phyloP scores from a whole-genome alignment of 768 basidiomycete genomes.

The Psilocybe azurescens region DNA sequence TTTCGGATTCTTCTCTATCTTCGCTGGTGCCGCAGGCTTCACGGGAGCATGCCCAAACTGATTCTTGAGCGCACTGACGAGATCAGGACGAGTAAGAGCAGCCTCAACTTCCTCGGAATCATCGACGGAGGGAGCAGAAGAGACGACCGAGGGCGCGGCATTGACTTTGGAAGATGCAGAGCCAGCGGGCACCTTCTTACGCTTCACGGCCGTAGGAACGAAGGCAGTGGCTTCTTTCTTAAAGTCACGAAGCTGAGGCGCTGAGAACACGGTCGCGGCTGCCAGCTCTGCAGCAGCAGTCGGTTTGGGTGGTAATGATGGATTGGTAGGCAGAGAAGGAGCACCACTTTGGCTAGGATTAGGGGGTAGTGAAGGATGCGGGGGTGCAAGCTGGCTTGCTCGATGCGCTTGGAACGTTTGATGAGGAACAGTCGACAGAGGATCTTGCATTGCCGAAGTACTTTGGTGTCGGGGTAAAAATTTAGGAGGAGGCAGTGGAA shows the following conservation, averaged over 20 bases:
- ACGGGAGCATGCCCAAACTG: constrained; percentile 57
- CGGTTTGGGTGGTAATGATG: constrained; percentile 41
- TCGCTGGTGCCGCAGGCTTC: constrained; percentile 25
- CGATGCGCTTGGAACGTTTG: constrained; percentile 80
- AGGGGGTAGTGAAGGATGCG: constrained; percentile 48
- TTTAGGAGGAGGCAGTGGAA: constrained; percentile 61
- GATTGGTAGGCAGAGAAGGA: constrained; percentile 27
- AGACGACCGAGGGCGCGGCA: constrained; percentile 63
- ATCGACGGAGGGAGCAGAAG: constrained; percentile 28
- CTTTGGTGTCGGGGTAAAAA: constrained; percentile 66
- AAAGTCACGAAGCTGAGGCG: constrained; percentile 87
- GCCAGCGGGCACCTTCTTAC: constrained; percentile 58
- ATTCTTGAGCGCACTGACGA: constrained; percentile 63
- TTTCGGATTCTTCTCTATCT: constrained; percentile 43
- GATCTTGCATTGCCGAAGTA: constrained; percentile 70
- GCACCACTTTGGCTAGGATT: constrained; percentile 36
- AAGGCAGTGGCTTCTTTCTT: constrained; percentile 96
- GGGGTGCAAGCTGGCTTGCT: constrained; percentile 40
- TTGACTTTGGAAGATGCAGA: constrained; percentile 51
- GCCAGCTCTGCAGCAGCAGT: constrained; percentile 41
- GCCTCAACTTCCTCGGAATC: constrained; percentile 32
- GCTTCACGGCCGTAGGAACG: constrained; percentile 81
- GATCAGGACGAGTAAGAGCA: constrained; percentile 62
- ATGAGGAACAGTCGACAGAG: constrained; percentile 75
- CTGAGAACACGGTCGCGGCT: constrained; percentile 81